phyloP scores from a whole-genome alignment of 73 alveolate species.

The Stentor roeselii region DNA sequence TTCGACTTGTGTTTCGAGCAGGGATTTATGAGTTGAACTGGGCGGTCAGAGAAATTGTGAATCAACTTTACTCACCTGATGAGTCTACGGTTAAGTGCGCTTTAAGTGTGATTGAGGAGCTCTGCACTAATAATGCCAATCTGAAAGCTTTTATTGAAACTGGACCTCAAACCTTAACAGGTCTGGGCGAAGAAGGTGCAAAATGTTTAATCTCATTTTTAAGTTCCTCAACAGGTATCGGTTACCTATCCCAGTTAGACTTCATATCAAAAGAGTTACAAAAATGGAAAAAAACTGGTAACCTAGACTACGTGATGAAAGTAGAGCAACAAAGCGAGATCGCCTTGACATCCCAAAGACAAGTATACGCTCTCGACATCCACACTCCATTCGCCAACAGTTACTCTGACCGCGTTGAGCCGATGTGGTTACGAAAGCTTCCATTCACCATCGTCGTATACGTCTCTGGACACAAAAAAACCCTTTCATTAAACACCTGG shows the following conservation, averaged over 20 bases:
- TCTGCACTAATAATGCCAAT: conserved; percentile 1
- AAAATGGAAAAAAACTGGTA: conserved; percentile 15
- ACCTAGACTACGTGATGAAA: conserved; percentile 9
- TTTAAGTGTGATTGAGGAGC: conserved; percentile 6
- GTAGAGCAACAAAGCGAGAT: neutral
- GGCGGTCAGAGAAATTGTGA: conserved; percentile 19
- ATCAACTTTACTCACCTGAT: conserved; percentile 19
- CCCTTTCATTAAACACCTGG: neutral
- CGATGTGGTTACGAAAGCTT: neutral
- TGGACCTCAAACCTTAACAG: conserved; percentile 21
- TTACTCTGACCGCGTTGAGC: neutral
- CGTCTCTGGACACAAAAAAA: neutral
- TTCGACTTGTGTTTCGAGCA: conserved; percentile 4
- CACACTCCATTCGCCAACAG: conserved; percentile 1
- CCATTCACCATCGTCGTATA: neutral
- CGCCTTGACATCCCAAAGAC: neutral
- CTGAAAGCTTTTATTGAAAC: conserved; percentile 14
- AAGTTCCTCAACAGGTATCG: neutral
- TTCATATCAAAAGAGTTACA: conserved; percentile 2
- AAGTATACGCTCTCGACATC: neutral
- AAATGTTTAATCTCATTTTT: conserved; percentile 12
- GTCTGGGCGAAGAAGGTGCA: conserved; percentile 24
- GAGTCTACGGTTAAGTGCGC: neutral
- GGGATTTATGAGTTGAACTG: conserved; percentile 1
- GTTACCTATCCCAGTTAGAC: conserved; percentile 6